Evolutionary conservation across 495 filamentous ascomycete genomes (phyloP).

Genomic region (Aspergillus sclerotiicarbonarius): DNA sequence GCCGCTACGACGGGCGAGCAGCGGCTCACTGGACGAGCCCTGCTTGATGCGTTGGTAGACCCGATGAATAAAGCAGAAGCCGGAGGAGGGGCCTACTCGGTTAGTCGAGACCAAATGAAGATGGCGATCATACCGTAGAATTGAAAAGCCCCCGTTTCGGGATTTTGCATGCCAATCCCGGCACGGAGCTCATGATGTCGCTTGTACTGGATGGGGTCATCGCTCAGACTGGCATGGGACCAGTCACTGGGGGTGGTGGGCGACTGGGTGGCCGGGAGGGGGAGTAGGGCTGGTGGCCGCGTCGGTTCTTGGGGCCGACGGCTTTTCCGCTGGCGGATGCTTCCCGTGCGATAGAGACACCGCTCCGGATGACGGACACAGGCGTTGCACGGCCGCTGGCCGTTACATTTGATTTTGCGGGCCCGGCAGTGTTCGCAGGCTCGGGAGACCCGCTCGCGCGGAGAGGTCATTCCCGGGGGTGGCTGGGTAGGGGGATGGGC

Average conservation of each 20-base stretch:
- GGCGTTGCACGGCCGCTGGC: conserved; percentile 27
- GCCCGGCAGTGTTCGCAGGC: conserved; percentile 31
- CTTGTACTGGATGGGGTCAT: conserved; percentile 11
- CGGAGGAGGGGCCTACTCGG: conserved; percentile 12
- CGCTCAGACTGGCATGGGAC: background rate
- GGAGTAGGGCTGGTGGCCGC: background rate
- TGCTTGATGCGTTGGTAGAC: conserved; percentile 14
- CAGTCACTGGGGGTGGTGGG: background rate
- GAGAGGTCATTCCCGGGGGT: conserved; percentile 3
- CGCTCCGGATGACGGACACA: conserved; percentile 10
- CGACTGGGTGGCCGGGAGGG: background rate
- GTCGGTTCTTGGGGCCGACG: conserved; percentile 1
- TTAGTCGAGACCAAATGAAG: background rate
- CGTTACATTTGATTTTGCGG: conserved; percentile 38
- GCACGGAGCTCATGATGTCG: conserved; percentile 15
- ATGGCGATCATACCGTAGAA: conserved; percentile 9
- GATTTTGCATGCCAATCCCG: conserved; percentile 12
- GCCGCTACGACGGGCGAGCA: conserved; percentile 7
- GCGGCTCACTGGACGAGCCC: background rate
- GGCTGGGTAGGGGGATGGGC: background rate
- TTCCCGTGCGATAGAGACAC: conserved; percentile 8
- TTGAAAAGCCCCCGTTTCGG: conserved; percentile 13
- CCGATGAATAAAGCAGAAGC: conserved; percentile 11
- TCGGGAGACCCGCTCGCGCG: conserved; percentile 11
- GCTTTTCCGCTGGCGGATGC: conserved; percentile 7